Base-by-base conservation (phyloP, 2,329 filamentous ascomycete species). In the Boeremia lycopersici region DNA sequence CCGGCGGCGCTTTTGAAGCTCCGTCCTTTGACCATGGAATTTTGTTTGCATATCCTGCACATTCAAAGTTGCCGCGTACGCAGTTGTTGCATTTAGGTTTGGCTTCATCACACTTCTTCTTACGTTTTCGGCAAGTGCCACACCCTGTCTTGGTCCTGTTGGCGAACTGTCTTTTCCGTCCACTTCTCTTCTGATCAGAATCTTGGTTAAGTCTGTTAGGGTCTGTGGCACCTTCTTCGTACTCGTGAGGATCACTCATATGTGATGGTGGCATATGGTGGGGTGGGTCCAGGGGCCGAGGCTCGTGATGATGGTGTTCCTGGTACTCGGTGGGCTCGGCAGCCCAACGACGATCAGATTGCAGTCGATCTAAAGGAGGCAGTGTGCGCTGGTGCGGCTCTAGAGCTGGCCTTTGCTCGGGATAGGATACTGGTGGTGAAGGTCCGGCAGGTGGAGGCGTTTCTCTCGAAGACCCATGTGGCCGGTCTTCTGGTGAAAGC, bases 31-130 rank as follows among this genome's bases (percentile, higher is more conserved):
- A 86, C 87, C 90, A 95, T 46, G 85, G 82, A 36, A 87, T 86
- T 66, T 91, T 85, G 64, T 89, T 87, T 49, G 89, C 89, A 76
- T 99, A 99, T 46, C 95, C 95, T 64, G 91, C 89, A 74, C 95
- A 99, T 30, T 90, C 81, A 73, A 98, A 98, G 13, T 90, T 91
- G 39, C 95, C 93, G 57, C 91, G 89, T 51, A 89, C 82, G 77
- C 95, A 99, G 70, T 99, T 98, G 72, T 88, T 81, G 96, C 95
- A 98, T 75, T 91, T 87, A 25, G 95, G 95, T 74, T 96, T 96
- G 48, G 84, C 85, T 79, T 98, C 95, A 72, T 98, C 93, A 71
- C 95, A 98, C 77, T 98, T 98, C 86, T 98, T 98, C 83, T 98
- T 98, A 55, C 93, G 85, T 71, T 86, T 86, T 56, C 93, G 84